phyloP scores from a whole-genome alignment of 2,329 filamentous ascomycete genomes.

The Apiospora malaysiana region DNA sequence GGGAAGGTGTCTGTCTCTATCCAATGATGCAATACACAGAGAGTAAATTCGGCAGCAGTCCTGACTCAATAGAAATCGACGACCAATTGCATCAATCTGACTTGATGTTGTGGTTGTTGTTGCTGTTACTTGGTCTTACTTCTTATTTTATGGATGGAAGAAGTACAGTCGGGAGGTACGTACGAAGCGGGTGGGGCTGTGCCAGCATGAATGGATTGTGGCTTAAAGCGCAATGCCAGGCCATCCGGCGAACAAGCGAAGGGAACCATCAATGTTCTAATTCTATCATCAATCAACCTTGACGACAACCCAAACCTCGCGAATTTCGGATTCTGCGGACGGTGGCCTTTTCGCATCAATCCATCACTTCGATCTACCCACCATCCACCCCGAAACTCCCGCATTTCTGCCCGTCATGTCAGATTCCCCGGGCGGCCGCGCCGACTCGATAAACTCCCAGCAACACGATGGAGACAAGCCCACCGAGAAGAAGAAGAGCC shows the following conservation, averaged over 20 bases:
- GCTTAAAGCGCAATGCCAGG: neutral
- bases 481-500: constrained; percentile 85
- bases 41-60: no score
- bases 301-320: neutral
- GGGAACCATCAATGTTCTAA: neutral
- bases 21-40: no score
- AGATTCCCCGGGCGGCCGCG: constrained; percentile 51
- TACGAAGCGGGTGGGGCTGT: constrained; percentile 14
- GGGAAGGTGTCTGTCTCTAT: no score
- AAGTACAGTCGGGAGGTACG: neutral
- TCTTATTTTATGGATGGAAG: neutral
- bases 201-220: neutral
- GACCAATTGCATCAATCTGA: no score
- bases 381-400: neutral
- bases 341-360: constrained; percentile 13
- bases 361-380: neutral
- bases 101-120: no score
- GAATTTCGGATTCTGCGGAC: constrained; percentile 8
- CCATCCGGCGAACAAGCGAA: constrained; percentile 11
- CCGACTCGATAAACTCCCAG: constrained; percentile 61
- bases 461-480: constrained; percentile 49
- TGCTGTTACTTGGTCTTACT: neutral
- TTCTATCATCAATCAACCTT: constrained; percentile 3
- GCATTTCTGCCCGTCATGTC: constrained; percentile 44
- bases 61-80: no score